Evolutionary conservation across 1,284 basidiomycete genomes (phyloP), one percentile per base, ranked within the genome.

Genomic region (Marasmius fiardii): DNA sequence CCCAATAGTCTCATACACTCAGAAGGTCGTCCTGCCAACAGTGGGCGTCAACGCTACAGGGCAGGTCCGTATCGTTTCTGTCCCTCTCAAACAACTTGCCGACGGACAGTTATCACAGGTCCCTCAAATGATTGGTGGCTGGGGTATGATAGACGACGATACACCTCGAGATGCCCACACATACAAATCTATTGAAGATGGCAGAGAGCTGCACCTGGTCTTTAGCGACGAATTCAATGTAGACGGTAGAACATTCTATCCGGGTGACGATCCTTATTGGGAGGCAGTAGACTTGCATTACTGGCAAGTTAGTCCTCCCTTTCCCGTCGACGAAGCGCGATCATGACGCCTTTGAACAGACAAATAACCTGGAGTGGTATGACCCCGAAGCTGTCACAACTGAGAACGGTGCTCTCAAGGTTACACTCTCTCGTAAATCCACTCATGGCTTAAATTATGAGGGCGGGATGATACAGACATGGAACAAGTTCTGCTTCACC

Each of bases 401-500:
- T 18, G 41, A 43, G 6, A 45, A 54, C 43, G 58, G 56, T 16
- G 37, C 52, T 18, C 23, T 59, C 24, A 39, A 54, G 12, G 58
- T 62, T 21, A 61, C 56, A 11, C 55, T 58, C n/a, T 58, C 56
- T 5, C 37, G 55, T 39, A 58, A 56, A 31, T 21, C 52, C 12
- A 58, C 34, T n/a, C 57, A 58, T 28, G 47, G 55, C 31, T n/a
- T 58, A 31, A 55, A 55, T 35, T 58, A 43, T 47, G 68, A 73
- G 51, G 65, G 68, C 31, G 76, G 75, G n/a, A 66, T 78, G 33
- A 68, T 79, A 57, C 47, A 49, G 28, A 31, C 74, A 48, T 76
- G 75, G 77, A 79, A 80, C 55, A 79, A 80, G 57, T 79, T 79
- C 61, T 91, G 89, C 67, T 92, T 92, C 68, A 87, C 83, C 0